Evolutionary conservation across 2,329 filamentous ascomycete species (phyloP), one percentile per base, ranked within the genome.

Genomic region (Scedosporium boydii): DNA sequence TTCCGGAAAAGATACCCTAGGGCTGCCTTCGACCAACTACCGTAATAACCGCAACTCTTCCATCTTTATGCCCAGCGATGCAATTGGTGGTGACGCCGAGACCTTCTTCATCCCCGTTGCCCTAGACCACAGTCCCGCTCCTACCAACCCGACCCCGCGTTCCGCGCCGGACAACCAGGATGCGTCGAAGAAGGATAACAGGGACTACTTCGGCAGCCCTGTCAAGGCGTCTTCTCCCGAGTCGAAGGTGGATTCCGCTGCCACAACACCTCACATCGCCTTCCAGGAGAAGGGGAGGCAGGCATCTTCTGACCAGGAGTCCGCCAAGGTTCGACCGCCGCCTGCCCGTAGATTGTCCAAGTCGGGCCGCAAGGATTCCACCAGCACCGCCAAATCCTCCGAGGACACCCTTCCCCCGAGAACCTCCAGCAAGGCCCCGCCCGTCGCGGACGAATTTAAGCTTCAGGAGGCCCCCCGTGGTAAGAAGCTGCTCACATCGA

Each of bases 201-300:
- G 79, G 65, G 87, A 89, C 66, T 88, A 88, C 67, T 88, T 87
- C 69, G 77, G 73, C 59, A 77, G 73, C 59, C 68, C 75, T 5
- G 65, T 76, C 41, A 81, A 79, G 70, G 70, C 74, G n/a, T 67
- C 73, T 2, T 67, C 75, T 16, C 66, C 73, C 3, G 79, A 83
- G 60, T 82, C 81, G 1, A 62, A 62, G 60, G 51, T 23, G 5
- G 60, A 62, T 21, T 62, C 60, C 18, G 77, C 78, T 62, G 72
- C 77, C 64, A 83, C 86, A 2, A 92, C 90, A 16, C 91, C 92
- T n/a, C 92, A 96, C 70, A 96, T 96, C 68, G 89, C 91, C 23
- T 96, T 92, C 71, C 91, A 96, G 72, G 91, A 96, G 69, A 95
- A 93, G 74, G 85, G 85, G 1, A 84, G 89, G 46, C 42, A 38